Base-by-base conservation (phyloP, 2,329 filamentous ascomycete genomes). In the Aureobasidium pullulans region DNA sequence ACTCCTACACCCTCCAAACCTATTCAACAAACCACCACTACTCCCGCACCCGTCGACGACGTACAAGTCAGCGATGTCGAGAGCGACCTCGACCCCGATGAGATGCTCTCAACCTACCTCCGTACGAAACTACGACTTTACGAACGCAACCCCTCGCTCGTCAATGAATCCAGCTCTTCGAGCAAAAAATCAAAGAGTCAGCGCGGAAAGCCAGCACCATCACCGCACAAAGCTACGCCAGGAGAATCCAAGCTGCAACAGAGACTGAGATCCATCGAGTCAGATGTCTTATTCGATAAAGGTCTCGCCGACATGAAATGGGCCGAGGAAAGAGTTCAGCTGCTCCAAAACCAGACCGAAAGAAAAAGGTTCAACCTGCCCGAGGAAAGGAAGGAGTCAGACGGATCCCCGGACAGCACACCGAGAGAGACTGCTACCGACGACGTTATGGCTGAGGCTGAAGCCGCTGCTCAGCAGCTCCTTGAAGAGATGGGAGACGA, bases 221-320 rank as follows among this genome's bases (percentile, higher is more conserved):
- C 32, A 6, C 31, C 54, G 31, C 28, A 36, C 44, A 50, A 49
- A 7, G 59, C 60, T 32, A 68, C 68, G 15, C 71, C 81, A 23
- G 81, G 83, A 62, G 76, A 85, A 44, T 80, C 81, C 9, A 89
- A 85, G 65, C 73, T 96, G 2, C 79, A 87, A 42, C 84, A 85
- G 15, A 95, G 92, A 69, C 75, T 96, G 40, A 81, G 84, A 39
- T 83, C 82, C 62, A 89, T 96, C 43, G 87, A 94, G 67, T 87
- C 84, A 2, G 79, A 82, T 64, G 69, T 77, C 0, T 67, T 82
- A 3, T 81, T 82, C 62, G 78, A 82, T 61, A 68, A 74, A 60
- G 66, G 70, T 5, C 70, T 75, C 54, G 79, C 78, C 10, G 76
- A 79, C 37, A 68, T 69, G 11, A 69, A 70, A 50, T 82, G 79